Percentiles rank a stretch among this genome's conserved stretches.
Evolutionary conservation across 345 rosid genomes (phyloP).

Genomic region (Excoecaria agallocha): DNA sequence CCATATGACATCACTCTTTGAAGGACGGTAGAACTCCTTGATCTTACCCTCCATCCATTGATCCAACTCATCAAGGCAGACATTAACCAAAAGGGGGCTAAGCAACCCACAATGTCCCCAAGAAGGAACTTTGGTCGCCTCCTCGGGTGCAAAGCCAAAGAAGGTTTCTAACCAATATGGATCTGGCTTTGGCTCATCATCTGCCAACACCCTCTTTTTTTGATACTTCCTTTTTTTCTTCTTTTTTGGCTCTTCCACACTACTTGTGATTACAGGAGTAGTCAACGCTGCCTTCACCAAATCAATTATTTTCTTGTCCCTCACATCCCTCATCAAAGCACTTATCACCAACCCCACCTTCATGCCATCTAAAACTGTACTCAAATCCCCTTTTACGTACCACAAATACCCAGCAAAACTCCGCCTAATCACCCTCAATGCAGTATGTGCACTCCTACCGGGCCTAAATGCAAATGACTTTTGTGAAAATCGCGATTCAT

Average conservation of each 20-base stretch:
- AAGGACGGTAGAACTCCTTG: constrained; percentile 83
- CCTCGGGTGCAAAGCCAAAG: constrained; percentile 96
- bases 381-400: constrained; percentile 91
- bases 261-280: constrained; percentile 71
- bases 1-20: constrained; percentile 93
- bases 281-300: constrained; percentile 74
- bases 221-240: constrained; percentile 87
- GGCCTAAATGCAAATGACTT: constrained; percentile 91
- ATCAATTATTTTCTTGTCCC: constrained; percentile 93
- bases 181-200: constrained; percentile 97
- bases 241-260: constrained; percentile 51
- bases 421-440: constrained; percentile 84
- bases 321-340: constrained; percentile 88
- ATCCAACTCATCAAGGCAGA: constrained; percentile 91
- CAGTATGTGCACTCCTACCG: constrained; percentile 83
- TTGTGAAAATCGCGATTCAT: constrained; percentile 80
- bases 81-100: constrained; percentile 82
- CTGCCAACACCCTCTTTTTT: constrained; percentile 90
- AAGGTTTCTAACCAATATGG: constrained; percentile 97
- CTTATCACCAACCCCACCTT: constrained; percentile 75
- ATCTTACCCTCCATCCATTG: constrained; percentile 82
- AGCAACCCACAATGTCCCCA: constrained; percentile 98
- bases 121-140: constrained; percentile 78
- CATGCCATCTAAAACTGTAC: constrained; percentile 89
- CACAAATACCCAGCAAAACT: constrained; percentile 88